These are phyloP conservation scores for Petasospora rhodanensis DNA, from an alignment of 1,139 yeast genomes.

Conservation along the genomic window DNA sequence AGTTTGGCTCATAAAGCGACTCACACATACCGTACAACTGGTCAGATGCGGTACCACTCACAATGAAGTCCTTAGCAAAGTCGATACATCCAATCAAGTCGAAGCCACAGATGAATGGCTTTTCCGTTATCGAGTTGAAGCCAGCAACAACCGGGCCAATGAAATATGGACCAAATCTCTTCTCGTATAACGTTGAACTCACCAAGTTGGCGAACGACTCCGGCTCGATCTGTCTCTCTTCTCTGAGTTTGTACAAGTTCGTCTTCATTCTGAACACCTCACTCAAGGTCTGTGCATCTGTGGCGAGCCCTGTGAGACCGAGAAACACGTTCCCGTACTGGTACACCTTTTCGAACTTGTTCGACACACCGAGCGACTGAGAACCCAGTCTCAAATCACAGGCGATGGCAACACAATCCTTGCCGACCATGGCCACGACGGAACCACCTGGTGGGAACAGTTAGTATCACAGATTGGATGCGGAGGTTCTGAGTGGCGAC, in stretches of 20 bases:
- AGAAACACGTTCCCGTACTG: conserved; percentile 79
- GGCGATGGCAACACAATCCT: conserved; percentile 97
- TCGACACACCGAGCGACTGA: conserved; percentile 88
- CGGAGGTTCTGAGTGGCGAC: conserved; percentile 1
- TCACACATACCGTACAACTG: conserved; percentile 99
- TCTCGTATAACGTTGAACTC: conserved; percentile 83
- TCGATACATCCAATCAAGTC: conserved; percentile 97
- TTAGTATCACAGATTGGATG: conserved; percentile 11
- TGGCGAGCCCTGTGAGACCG: conserved; percentile 92
- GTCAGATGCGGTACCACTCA: conserved; percentile 95
- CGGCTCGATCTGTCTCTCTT: conserved; percentile 91
- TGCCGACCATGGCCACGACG: conserved; percentile 98
- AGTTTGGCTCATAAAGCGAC: conserved; percentile 87
- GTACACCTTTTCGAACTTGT: conserved; percentile 89
- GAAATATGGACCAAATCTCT: conserved; percentile 94
- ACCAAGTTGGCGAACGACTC: conserved; percentile 90
- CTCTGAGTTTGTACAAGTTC: conserved; percentile 84
- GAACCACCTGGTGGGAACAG: conserved; percentile 62
- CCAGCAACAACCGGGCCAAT: conserved; percentile 98
- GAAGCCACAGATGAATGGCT: conserved; percentile 93
- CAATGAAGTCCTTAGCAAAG: conserved; percentile 90
- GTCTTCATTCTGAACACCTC: conserved; percentile 82
- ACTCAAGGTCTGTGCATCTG: no score
- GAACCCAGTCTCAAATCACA: conserved; percentile 91
- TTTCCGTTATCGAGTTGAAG: conserved; percentile 67